Conservation (phyloP, 2,329 filamentous ascomycete genomes). For the Daldinia eschscholtzii region DNA sequence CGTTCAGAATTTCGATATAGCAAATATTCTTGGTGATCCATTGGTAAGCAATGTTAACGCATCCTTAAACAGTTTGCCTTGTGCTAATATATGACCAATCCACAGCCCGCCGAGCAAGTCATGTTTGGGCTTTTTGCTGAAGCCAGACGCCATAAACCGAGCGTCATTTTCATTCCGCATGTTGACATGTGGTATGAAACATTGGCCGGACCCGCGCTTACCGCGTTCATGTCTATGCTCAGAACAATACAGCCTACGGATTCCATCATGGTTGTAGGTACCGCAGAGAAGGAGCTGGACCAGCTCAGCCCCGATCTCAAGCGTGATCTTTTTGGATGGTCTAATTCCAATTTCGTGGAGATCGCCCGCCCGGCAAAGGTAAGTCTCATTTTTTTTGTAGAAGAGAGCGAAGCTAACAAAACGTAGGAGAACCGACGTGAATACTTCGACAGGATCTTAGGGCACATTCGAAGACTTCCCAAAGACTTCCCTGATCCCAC, state of each 20-base stretch:
- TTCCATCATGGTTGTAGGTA: conserved; percentile 87
- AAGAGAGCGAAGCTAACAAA: conserved; percentile 47
- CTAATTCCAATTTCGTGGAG: conserved; percentile 79
- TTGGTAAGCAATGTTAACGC: conserved; percentile 64
- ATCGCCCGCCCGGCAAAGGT: conserved; percentile 76
- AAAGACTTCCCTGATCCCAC: conserved; percentile 87
- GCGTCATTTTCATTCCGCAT: conserved; percentile 93
- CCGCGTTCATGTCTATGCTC: conserved; percentile 86
- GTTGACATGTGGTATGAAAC: conserved; percentile 87
- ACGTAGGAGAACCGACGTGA: conserved; percentile 73
- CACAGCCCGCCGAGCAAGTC: conserved; percentile 81
- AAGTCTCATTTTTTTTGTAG: conserved; percentile 46
- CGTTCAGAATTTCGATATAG: conserved; percentile 93
- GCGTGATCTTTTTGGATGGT: conserved; percentile 86
- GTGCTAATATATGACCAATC: conserved; percentile 45
- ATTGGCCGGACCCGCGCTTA: conserved; percentile 73
- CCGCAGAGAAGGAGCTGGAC: conserved; percentile 77
- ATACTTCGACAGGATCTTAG: conserved; percentile 81
- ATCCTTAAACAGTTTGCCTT: not conserved
- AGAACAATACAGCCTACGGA: conserved; percentile 89
- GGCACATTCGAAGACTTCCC: conserved; percentile 83
- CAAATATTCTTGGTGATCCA: conserved; percentile 86
- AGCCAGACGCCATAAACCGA: conserved; percentile 93
- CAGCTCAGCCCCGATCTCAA: conserved; percentile 74
- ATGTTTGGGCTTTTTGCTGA: conserved; percentile 93